phyloP scores from a whole-genome alignment of 2,329 filamentous ascomycete species.

The Stagonosporopsis chrysanthemi region DNA sequence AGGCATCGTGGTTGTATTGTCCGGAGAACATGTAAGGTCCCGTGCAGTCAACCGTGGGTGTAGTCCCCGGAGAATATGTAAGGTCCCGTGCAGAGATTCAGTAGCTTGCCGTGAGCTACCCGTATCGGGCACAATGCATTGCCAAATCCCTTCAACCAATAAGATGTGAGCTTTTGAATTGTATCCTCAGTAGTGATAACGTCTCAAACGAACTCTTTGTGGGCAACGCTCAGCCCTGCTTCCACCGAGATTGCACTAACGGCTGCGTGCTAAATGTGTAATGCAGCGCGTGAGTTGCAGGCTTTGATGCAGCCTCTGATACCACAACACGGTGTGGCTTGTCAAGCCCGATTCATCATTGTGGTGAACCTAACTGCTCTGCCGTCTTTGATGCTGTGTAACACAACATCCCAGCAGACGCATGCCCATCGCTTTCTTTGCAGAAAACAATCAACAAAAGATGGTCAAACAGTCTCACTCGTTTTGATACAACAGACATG shows the following conservation, averaged over 20 bases:
- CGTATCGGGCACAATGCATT: background rate
- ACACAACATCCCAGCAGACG: constrained; percentile 20
- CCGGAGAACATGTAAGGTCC: constrained; percentile 4
- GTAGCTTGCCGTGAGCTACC: constrained; percentile 13
- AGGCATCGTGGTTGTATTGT: background rate
- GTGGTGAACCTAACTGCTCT: constrained; percentile 26
- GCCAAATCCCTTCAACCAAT: constrained; percentile 1
- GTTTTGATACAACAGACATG: constrained; percentile 1
- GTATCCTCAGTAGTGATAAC: constrained; percentile 4
- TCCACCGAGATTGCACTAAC: background rate
- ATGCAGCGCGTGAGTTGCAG: constrained; percentile 5
- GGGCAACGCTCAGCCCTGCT: constrained; percentile 3
- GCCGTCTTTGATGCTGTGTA: constrained; percentile 29
- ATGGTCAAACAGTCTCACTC: constrained; percentile 17
- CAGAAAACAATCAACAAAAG: constrained; percentile 26
- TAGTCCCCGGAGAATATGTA: background rate
- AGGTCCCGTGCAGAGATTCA: constrained; percentile 3
- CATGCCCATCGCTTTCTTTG: constrained; percentile 17
- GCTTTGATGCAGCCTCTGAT: constrained; percentile 22
- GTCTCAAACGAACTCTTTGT: constrained; percentile 1
- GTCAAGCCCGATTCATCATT: constrained; percentile 15
- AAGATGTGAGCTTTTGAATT: background rate
- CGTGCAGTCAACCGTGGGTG: constrained; percentile 1
- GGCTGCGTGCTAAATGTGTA: too few species aligned
- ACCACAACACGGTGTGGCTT: constrained; percentile 26